Evolutionary conservation across 2,329 filamentous ascomycete species (phyloP).

Genomic region (Colletotrichum sublineola): DNA sequence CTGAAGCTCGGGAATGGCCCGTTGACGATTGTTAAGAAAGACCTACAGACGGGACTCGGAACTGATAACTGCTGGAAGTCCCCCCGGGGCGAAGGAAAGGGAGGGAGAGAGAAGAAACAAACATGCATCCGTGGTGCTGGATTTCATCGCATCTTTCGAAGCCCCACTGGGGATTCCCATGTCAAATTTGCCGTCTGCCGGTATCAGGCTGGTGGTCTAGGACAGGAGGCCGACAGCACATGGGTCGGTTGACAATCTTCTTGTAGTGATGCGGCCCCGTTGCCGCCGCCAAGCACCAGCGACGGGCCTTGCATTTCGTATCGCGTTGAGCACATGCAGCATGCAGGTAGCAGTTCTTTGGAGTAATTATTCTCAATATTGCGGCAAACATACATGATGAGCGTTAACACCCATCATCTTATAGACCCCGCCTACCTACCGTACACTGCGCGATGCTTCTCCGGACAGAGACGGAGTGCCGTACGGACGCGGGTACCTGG

Average conservation of each 20-base stretch:
- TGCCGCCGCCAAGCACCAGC: constrained; percentile 29
- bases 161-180: constrained; percentile 18
- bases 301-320: constrained; percentile 35
- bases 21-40: constrained; percentile 24
- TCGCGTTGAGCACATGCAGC: constrained; percentile 15
- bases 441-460: constrained; percentile 20
- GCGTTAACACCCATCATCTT: constrained; percentile 7
- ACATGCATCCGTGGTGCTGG: constrained; percentile 25
- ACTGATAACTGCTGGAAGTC: background rate
- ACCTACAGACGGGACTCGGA: background rate
- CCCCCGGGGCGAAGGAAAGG: no score
- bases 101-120: constrained; percentile 14
- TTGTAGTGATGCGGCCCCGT: constrained; percentile 22
- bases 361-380: constrained; percentile 2
- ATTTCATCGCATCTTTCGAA: constrained; percentile 36
- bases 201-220: constrained; percentile 35
- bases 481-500: constrained; percentile 19
- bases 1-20: constrained; percentile 16
- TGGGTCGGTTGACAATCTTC: constrained; percentile 27
- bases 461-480: constrained; percentile 27
- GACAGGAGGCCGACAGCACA: constrained; percentile 32
- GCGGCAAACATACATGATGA: constrained; percentile 5
- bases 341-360: background rate
- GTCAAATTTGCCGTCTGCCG: constrained; percentile 34
- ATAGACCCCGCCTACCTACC: background rate